Conservation (phyloP, 108 stramenopile genomes). For the Bacterosira constricta region DNA sequence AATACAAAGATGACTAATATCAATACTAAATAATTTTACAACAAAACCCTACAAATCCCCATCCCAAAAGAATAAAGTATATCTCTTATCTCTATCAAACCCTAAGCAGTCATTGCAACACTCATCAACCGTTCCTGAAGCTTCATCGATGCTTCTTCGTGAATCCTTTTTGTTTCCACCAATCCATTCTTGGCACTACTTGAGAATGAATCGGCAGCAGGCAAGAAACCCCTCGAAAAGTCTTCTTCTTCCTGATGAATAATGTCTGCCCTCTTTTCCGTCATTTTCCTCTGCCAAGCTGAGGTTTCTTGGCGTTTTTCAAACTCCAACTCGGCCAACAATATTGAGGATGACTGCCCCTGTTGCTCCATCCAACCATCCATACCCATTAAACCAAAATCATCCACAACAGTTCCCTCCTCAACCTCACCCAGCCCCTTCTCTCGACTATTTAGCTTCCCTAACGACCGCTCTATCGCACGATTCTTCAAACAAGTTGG, state of each 20-base stretch:
- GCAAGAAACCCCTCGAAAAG: not conserved
- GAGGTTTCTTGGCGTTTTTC: not conserved
- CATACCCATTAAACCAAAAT: slow-evolving; percentile 9
- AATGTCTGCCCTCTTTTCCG: slow-evolving; percentile 19
- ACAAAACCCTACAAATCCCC: no score
- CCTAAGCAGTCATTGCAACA: slow-evolving; percentile 33
- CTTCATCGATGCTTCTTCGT: slow-evolving; percentile 21
- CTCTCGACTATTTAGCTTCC: not conserved
- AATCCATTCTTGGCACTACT: not conserved
- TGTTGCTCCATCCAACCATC: slow-evolving; percentile 14
- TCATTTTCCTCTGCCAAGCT: slow-evolving; percentile 11
- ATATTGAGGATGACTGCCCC: not conserved
- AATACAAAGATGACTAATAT: no score
- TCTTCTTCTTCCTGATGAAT: slow-evolving; percentile 22
- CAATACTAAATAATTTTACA: no score
- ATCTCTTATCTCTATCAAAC: no score
- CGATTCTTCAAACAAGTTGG: slow-evolving; percentile 17
- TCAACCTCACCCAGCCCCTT: not conserved
- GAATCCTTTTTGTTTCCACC: slow-evolving; percentile 14
- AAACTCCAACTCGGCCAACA: not conserved
- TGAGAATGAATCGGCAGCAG: not conserved
- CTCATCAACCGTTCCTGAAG: slow-evolving; percentile 28
- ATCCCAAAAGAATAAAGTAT: no score
- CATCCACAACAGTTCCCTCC: not conserved
- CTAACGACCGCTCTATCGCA: slow-evolving; percentile 13